Evolutionary conservation across 768 basidiomycete species (phyloP).

Genomic region (Agrocybe chaxingu): DNA sequence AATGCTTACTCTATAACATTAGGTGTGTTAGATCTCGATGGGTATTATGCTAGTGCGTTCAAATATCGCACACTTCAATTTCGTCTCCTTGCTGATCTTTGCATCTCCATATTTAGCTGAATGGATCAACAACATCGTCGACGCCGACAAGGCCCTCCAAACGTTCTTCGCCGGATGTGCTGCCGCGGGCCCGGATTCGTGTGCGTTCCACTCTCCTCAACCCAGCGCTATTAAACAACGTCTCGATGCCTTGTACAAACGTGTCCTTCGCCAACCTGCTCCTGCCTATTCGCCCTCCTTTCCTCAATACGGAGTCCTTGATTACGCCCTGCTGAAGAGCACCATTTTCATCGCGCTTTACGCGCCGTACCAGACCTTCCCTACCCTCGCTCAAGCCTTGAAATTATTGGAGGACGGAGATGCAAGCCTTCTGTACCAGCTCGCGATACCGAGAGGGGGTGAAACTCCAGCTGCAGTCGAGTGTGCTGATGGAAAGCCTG

Average conservation of each 20-base stretch:
- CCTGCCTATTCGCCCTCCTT: conserved; percentile 23
- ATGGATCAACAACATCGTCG: conserved; percentile 32
- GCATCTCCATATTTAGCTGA: conserved; percentile 17
- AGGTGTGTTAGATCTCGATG: no score
- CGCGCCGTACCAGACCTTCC: conserved; percentile 28
- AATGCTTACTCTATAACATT: no score
- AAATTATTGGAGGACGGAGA: conserved; percentile 30
- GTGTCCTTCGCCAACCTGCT: conserved; percentile 27
- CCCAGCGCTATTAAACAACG: no score
- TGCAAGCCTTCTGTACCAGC: conserved; percentile 10
- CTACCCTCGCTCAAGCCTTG: conserved; percentile 29
- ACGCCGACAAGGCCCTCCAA: conserved; percentile 33
- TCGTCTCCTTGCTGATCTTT: background rate
- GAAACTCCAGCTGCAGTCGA: background rate
- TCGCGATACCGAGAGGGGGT: background rate
- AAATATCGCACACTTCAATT: background rate
- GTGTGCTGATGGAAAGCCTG: background rate
- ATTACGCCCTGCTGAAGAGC: conserved; percentile 27
- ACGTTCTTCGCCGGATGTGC: conserved; percentile 33
- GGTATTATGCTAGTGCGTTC: no score
- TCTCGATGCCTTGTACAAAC: conserved; percentile 19
- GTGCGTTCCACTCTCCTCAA: conserved; percentile 32
- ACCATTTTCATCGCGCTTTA: conserved; percentile 31
- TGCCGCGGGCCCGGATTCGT: conserved; percentile 29
- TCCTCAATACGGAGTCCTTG: conserved; percentile 30